A percentile compares a stretch with the other conserved stretches of the same genome.
These are phyloP conservation scores for Lentinula boryana DNA, from an alignment of 768 basidiomycete genomes.

Conservation along the genomic window DNA sequence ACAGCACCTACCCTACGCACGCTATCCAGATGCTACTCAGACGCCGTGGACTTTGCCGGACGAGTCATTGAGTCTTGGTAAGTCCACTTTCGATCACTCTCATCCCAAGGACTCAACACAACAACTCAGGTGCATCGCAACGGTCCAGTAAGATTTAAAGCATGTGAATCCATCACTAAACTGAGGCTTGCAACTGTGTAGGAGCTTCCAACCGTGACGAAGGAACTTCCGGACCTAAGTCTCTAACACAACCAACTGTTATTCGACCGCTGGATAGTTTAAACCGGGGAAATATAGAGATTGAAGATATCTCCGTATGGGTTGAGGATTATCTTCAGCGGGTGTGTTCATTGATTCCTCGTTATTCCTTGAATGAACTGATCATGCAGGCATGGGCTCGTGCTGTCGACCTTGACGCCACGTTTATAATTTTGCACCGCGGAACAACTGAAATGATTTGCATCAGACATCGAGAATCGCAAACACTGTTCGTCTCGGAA, in stretches of 20 bases:
- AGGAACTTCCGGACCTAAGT: neutral
- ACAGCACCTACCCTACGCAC: neutral
- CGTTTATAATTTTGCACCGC: constrained; percentile 1
- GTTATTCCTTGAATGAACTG: neutral
- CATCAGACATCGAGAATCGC: neutral
- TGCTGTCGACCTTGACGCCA: constrained; percentile 1
- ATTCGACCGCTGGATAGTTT: neutral
- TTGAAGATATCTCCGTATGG: neutral
- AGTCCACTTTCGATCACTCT: neutral
- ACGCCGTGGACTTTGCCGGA: neutral
- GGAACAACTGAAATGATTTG: neutral
- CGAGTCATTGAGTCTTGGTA: neutral
- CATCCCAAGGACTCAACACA: neutral
- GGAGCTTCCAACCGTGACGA: neutral
- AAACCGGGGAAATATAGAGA: neutral
- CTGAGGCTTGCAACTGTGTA: neutral
- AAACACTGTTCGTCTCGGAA: constrained; percentile 5
- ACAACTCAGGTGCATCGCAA: too few species aligned
- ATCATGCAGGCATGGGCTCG: neutral
- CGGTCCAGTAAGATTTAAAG: too few species aligned
- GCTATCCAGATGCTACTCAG: neutral
- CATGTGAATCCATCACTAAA: too few species aligned
- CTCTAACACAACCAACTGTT: neutral
- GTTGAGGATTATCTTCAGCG: neutral
- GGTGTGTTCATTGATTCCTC: neutral